Evolutionary conservation across 768 basidiomycete species (phyloP).

Genomic region (Agaricus blazei): DNA sequence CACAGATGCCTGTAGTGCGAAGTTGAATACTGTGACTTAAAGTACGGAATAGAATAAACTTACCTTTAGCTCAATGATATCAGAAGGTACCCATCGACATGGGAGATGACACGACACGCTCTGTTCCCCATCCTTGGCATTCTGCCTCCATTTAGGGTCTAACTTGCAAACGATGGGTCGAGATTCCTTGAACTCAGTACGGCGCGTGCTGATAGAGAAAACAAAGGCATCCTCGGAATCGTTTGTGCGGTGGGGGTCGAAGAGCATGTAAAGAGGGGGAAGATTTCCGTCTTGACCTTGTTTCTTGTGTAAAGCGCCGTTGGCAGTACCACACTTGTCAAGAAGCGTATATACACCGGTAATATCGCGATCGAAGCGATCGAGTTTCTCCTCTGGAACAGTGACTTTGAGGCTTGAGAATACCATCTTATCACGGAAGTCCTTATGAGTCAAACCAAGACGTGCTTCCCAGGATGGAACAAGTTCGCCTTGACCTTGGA

Average conservation of each 20-base stretch:
- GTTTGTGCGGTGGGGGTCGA: slow-evolving; percentile 83
- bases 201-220: slow-evolving; percentile 73
- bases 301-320: slow-evolving; percentile 74
- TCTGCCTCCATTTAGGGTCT: slow-evolving; percentile 75
- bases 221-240: slow-evolving; percentile 76
- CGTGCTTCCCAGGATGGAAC: slow-evolving; percentile 85
- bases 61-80: slow-evolving; percentile 51
- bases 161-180: slow-evolving; percentile 74
- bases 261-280: slow-evolving; percentile 72
- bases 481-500: slow-evolving; percentile 60
- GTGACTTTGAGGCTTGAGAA: slow-evolving; percentile 61
- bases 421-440: slow-evolving; percentile 63
- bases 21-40: slow-evolving; percentile 2
- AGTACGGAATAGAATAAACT: slow-evolving; percentile 11
- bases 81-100: slow-evolving; percentile 55
- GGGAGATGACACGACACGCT: slow-evolving; percentile 56
- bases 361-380: slow-evolving; percentile 70
- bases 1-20: slow-evolving; percentile 41
- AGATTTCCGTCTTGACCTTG: slow-evolving; percentile 38
- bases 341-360: slow-evolving; percentile 75
- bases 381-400: slow-evolving; percentile 42
- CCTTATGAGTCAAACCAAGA: slow-evolving; percentile 64
- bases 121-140: slow-evolving; percentile 41
- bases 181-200: slow-evolving; percentile 78
- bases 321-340: slow-evolving; percentile 87